Percentiles rank a stretch among this genome's conserved stretches.
Conservation (phyloP, 2,329 filamentous ascomycete genomes). For the Coleophoma eucalyptorum region DNA sequence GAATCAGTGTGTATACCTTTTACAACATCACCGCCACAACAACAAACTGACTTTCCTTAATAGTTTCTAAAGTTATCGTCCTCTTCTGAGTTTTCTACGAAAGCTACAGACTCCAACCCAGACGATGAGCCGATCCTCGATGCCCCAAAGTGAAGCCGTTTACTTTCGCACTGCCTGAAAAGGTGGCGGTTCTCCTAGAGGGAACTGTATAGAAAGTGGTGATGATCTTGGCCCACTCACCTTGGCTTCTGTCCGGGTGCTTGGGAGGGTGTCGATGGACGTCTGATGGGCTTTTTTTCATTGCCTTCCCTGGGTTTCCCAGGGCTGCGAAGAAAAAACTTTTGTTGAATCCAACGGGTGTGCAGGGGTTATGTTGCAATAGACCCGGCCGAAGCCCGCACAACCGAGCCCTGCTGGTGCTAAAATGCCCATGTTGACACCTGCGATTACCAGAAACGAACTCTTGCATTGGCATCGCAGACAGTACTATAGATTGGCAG, state of each 20-base stretch:
- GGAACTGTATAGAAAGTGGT: constrained; percentile 74
- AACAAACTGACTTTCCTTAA: too few relatives aligned
- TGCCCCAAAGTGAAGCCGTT: constrained; percentile 78
- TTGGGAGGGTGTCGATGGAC: constrained; percentile 79
- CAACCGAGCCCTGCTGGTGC: too few relatives aligned
- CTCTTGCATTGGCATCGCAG: too few relatives aligned
- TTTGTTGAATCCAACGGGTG: too few relatives aligned
- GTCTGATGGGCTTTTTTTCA: constrained; percentile 75
- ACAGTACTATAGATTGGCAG: too few relatives aligned
- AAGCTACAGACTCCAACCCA: constrained; percentile 91
- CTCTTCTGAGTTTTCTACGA: constrained; percentile 83
- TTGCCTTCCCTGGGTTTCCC: constrained; percentile 41
- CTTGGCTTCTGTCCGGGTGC: constrained; percentile 70
- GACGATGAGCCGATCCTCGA: constrained; percentile 43
- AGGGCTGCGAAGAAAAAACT: constrained; percentile 17
- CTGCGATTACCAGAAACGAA: too few relatives aligned
- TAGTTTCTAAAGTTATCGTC: constrained; percentile 89
- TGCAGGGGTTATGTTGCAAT: too few relatives aligned
- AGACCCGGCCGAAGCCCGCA: too few relatives aligned
- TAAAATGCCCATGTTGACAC: too few relatives aligned
- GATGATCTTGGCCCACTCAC: constrained; percentile 83
- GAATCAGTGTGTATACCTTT: too few relatives aligned
- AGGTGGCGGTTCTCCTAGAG: constrained; percentile 44
- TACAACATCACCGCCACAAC: too few relatives aligned
- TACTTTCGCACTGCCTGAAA: constrained; percentile 55